These are phyloP conservation scores for Pleurotus ostreatus DNA, from an alignment of 768 basidiomycete species.

Conservation along the genomic window DNA sequence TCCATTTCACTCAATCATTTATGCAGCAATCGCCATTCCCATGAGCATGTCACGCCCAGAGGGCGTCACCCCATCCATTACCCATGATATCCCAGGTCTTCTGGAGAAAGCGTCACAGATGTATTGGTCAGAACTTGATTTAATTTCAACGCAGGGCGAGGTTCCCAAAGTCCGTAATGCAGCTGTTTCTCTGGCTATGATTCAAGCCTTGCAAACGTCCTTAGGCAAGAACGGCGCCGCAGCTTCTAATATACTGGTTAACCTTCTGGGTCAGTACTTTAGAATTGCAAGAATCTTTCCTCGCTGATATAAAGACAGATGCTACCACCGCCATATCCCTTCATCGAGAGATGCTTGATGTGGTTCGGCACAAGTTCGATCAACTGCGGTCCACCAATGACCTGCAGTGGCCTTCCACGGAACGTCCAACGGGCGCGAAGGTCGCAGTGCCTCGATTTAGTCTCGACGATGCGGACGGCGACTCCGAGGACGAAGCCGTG, in stretches of 20 bases:
- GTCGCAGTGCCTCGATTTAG: neutral
- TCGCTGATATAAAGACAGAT: slow-evolving; percentile 41
- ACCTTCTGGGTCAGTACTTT: slow-evolving; percentile 51
- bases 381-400: slow-evolving; percentile 48
- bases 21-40: slow-evolving; percentile 75
- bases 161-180: slow-evolving; percentile 75
- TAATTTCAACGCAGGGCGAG: slow-evolving; percentile 53
- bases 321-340: slow-evolving; percentile 72
- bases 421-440: slow-evolving; percentile 11
- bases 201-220: slow-evolving; percentile 76
- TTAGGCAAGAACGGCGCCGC: slow-evolving; percentile 55
- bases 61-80: slow-evolving; percentile 36
- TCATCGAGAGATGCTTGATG: slow-evolving; percentile 82
- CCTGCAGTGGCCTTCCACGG: slow-evolving; percentile 66
- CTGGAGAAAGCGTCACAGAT: slow-evolving; percentile 67
- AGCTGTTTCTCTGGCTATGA: slow-evolving; percentile 62
- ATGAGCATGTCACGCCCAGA: slow-evolving; percentile 64
- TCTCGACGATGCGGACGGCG: slow-evolving; percentile 14
- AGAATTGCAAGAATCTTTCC: neutral
- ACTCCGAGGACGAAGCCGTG: slow-evolving; percentile 24
- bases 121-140: slow-evolving; percentile 61
- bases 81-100: slow-evolving; percentile 53
- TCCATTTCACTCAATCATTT: neutral
- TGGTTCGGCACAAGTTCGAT: slow-evolving; percentile 68
- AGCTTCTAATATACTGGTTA: slow-evolving; percentile 48